Base-by-base conservation (phyloP, 2,329 filamentous ascomycete species). In the Periconia macrospinosa region DNA sequence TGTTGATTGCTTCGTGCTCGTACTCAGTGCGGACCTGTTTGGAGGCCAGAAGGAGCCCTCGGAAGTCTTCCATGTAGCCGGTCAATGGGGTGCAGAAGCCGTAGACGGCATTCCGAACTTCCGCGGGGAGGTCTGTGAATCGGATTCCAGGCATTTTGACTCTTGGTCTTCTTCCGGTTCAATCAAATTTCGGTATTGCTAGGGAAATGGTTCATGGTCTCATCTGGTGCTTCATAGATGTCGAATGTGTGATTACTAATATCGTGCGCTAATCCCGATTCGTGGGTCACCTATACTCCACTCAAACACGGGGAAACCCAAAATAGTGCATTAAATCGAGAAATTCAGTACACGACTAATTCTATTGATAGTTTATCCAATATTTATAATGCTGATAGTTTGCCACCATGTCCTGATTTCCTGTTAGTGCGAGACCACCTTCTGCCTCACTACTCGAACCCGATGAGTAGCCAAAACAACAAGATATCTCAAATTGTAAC, bases 71-170 rank as follows among this genome's bases (percentile, higher is more conserved):
- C 18, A 47, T 30, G n/a, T 47, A 35, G 2, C 46, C 44, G 18
- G 45, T 20, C n/a, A 56, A 6, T 10, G 54, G 54, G 9, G 50
- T 56, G 30, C 54, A 56, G 41, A 52, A 30, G 13, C 44, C 23
- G 27, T 53, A 56, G 43, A 56, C 45, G 6, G 27, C 17, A 18
- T 56, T 53, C 11, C 54, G 18, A 17, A 53, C 30, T 23, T 56
- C 54, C 15, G 50, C 35, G 8, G 54, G 54, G 17, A 56, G 30
- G 8, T 18, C 20, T 11, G 41, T 18, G 13, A 41, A 49, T 49
- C 44, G 40, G 13, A 41, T 30, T 45, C 27, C 30, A 9, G 19
- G 27, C 35, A 27, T 27, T 27, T 27, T 37, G 33, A 10, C 33
- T 14, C 15, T 37, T 37, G 6, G 5, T 37, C 11, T 3, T 14